Conservation (phyloP, 306 rosid species). For the Erythrophleum fordii region DNA sequence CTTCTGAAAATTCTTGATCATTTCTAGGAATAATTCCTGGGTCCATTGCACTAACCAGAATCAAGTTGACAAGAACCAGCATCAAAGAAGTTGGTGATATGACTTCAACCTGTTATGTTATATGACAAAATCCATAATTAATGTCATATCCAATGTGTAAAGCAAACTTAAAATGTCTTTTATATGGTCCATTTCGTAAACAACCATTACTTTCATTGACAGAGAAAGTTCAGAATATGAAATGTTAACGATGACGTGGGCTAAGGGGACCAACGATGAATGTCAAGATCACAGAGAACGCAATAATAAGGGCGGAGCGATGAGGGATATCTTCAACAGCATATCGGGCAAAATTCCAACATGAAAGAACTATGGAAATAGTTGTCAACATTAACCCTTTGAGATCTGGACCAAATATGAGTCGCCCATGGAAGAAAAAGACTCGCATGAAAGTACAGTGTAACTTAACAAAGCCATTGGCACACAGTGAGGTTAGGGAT, state of each 20-base stretch:
- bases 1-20: conserved; percentile 22
- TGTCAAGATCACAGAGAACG: conserved; percentile 30
- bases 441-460: conserved; percentile 35
- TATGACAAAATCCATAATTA: neutral
- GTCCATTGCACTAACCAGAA: conserved; percentile 38
- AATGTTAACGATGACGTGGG: neutral
- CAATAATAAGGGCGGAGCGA: conserved; percentile 32
- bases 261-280: conserved; percentile 34
- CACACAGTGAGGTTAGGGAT: neutral
- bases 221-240: neutral
- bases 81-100: neutral
- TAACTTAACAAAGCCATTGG: neutral
- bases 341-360: conserved; percentile 44
- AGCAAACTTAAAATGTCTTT: neutral
- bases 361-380: conserved; percentile 42
- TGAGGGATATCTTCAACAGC: conserved; percentile 40
- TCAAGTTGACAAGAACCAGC: conserved; percentile 47
- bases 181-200: neutral
- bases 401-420: conserved; percentile 48
- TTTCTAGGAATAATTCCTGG: conserved; percentile 50
- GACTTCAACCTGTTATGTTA: neutral
- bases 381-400: conserved; percentile 43
- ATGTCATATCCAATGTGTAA: neutral
- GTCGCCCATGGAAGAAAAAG: conserved; percentile 48
- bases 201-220: neutral